Evolutionary conservation across 2,329 filamentous ascomycete species (phyloP).

Genomic region (Chaetomium strumarium): DNA sequence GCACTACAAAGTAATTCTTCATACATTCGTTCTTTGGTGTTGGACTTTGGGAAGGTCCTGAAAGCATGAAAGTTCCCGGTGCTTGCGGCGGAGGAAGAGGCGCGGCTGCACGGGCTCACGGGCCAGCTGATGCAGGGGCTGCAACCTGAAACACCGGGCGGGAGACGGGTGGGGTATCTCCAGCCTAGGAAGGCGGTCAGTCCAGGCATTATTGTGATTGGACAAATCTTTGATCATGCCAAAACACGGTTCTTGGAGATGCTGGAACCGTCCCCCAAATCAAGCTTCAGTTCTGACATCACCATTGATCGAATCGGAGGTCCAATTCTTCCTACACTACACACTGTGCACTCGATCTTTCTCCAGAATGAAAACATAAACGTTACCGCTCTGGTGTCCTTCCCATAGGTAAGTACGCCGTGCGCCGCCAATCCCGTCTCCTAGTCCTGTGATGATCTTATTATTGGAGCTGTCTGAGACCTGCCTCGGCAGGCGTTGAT

Average conservation of each 20-base stretch:
- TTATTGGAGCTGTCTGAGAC: conserved; percentile 68
- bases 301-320: too few species aligned
- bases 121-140: neutral
- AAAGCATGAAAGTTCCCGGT: too few species aligned
- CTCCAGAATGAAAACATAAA: conserved; percentile 10
- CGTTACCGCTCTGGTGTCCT: conserved; percentile 5
- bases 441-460: conserved; percentile 43
- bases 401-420: conserved; percentile 15
- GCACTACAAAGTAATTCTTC: too few species aligned
- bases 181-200: neutral
- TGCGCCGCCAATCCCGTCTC: neutral
- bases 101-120: neutral
- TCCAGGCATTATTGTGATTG: conserved; percentile 2
- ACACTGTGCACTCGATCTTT: neutral
- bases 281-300: neutral
- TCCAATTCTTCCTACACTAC: neutral
- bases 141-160: neutral
- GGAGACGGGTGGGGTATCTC: neutral
- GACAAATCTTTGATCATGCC: neutral
- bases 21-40: neutral
- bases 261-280: too few species aligned
- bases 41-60: too few species aligned
- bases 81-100: neutral
- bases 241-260: too few species aligned
- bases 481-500: conserved; percentile 38